A percentile compares a stretch with the other conserved stretches of the same genome.
phyloP scores from a whole-genome alignment of 495 filamentous ascomycete genomes.

The Xylaria telfairii region DNA sequence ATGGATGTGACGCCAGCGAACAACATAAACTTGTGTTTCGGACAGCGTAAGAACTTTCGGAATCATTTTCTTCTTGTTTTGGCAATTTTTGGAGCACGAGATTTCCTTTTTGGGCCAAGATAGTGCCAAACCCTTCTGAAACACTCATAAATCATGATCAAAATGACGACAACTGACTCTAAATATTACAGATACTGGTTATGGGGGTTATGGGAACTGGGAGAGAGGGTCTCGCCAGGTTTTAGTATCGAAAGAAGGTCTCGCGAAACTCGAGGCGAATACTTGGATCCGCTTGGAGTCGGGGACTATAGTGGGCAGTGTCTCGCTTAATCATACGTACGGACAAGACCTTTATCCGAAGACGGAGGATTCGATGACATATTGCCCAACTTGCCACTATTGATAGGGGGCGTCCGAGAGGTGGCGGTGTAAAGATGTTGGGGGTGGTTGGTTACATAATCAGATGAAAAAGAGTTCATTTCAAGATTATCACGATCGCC shows the following conservation, averaged over 20 bases:
- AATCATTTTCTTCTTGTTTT: no score
- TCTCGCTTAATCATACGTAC: slow-evolving; percentile 74
- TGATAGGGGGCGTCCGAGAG: neutral
- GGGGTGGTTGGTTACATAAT: neutral
- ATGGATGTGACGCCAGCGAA: slow-evolving; percentile 40
- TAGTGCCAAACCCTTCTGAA: no score
- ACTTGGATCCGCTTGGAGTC: slow-evolving; percentile 73
- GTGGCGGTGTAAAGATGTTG: neutral
- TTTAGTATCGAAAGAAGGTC: slow-evolving; percentile 46
- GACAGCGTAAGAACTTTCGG: no score
- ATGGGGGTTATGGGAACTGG: slow-evolving; percentile 73
- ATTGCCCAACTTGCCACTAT: slow-evolving; percentile 38
- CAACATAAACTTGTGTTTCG: slow-evolving; percentile 65
- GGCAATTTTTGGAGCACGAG: no score
- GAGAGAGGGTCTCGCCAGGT: slow-evolving; percentile 67
- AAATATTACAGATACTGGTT: no score
- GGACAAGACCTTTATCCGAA: slow-evolving; percentile 63
- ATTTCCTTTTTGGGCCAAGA: no score
- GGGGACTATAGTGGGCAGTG: slow-evolving; percentile 58
- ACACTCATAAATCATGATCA: no score
- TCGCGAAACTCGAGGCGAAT: slow-evolving; percentile 52
- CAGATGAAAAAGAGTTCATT: neutral
- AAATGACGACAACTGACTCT: no score
- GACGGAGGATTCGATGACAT: slow-evolving; percentile 46
- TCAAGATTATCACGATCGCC: neutral